Evolutionary conservation across 768 basidiomycete genomes (phyloP).

Genomic region (Myochromella boudieri): DNA sequence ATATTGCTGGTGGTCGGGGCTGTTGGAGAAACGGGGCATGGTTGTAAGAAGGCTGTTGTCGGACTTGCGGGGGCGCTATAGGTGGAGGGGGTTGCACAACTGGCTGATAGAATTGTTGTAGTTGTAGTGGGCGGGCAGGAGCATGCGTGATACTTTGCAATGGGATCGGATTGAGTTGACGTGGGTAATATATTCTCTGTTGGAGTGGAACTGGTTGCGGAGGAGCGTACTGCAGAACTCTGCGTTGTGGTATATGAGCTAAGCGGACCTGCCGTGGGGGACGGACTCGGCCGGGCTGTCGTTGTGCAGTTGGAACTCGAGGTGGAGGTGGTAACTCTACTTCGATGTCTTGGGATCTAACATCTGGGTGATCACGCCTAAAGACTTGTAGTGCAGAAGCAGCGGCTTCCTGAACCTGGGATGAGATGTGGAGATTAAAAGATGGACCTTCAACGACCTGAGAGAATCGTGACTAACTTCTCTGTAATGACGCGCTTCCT

Average conservation of each 20-base stretch:
- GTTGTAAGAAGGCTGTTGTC: too few species aligned
- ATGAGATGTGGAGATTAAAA: not conserved
- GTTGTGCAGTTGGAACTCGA: not conserved
- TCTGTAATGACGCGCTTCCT: slow-evolving; percentile 5
- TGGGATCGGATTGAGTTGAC: not conserved
- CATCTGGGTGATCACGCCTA: slow-evolving; percentile 50
- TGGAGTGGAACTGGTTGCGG: not conserved
- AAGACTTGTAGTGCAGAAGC: slow-evolving; percentile 51
- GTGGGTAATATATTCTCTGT: too few species aligned
- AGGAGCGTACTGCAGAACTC: not conserved
- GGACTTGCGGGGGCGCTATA: too few species aligned
- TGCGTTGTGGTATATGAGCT: not conserved
- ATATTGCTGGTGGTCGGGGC: too few species aligned
- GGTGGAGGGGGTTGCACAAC: too few species aligned
- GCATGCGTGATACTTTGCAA: not conserved
- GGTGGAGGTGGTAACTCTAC: slow-evolving; percentile 47
- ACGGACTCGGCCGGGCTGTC: not conserved
- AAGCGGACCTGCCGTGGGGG: not conserved
- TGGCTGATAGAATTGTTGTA: too few species aligned
- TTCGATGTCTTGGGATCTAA: slow-evolving; percentile 45
- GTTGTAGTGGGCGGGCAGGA: not conserved
- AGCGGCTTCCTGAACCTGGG: slow-evolving; percentile 57
- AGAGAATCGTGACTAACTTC: slow-evolving; percentile 6
- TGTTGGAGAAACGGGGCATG: too few species aligned
- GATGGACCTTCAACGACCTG: not conserved